Base-by-base conservation (phyloP, 306 rosid genomes). In the Canavalia ensiformis region DNA sequence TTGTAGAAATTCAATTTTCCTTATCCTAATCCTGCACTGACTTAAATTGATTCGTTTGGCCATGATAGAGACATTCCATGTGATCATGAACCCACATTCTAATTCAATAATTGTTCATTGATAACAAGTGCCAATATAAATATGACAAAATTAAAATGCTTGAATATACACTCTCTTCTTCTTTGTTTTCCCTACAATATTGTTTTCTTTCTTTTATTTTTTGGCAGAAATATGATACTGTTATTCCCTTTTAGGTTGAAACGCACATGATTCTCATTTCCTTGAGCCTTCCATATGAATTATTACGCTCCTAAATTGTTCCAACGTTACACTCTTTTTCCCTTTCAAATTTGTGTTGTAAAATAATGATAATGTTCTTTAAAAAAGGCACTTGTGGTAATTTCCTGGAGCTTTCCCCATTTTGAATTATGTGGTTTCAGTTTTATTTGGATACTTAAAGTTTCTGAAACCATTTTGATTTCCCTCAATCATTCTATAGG, bases 21-120 rank as follows among this genome's bases (percentile, higher is more conserved):
- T 18, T 18, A 6, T 45, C 8, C 50, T 41, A 2, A 41, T 41
- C 8, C 7, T 8, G 50, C 50, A 8, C 8, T 45, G 50, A 45
- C 9, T 45, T 45, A 45, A 45, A 45, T 45, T 45, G 1, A 45
- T 45, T 45, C 11, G 50, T 8, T 45, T 12, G 58, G 7, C 29
- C 46, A 35, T 10, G 10, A 63, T 34, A 6, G 75, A 88, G 90
- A 85, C 95, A 89, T 39, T 86, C 90, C 95, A 91, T 91, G 95
- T 91, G 95, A 80, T 58, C 55, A 75, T 46, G 81, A 81, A 74
- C 54, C 78, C 57, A 58, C 75, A 54, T 63, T 70, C 58, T 30
- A 42, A 74, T 56, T 72, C 62, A 85, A 85, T 85, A 28, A 77
- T 85, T 83, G 77, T 74, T 60, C 60, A 72, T 68, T 84, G 83